Percentiles rank a stretch among this genome's conserved stretches.
These are phyloP conservation scores for Porphyrellus cyaneotinctus DNA, from an alignment of 768 basidiomycete species.

Conservation along the genomic window DNA sequence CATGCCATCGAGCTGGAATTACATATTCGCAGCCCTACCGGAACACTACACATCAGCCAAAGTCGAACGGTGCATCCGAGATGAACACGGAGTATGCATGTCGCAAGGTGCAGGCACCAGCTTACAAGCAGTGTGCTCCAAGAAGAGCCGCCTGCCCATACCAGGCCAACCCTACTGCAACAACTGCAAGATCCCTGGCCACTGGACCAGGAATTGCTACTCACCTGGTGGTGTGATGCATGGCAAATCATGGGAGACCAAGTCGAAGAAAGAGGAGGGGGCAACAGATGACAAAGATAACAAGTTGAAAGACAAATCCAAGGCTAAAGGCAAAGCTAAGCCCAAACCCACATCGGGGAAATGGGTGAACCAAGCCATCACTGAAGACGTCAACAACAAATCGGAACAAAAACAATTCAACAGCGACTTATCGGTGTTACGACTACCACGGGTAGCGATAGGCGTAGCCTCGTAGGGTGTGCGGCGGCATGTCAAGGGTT, in stretches of 20 bases:
- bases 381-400: no score
- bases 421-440: not conserved
- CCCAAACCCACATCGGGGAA: not conserved
- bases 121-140: no score
- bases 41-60: conserved; percentile 9
- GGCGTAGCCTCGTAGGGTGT: no score
- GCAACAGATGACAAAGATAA: not conserved
- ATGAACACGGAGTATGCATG: not conserved
- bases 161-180: no score
- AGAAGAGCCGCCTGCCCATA: no score
- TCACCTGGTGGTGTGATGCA: no score
- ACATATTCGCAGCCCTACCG: conserved; percentile 9
- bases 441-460: no score
- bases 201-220: no score
- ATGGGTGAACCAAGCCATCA: not conserved
- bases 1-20: conserved; percentile 15
- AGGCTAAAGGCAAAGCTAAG: not conserved
- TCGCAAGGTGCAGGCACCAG: not conserved
- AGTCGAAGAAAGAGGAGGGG: not conserved
- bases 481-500: no score
- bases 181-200: no score
- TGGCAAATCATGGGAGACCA: no score
- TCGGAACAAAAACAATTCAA: not conserved
- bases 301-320: not conserved
- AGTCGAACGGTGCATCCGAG: conserved; percentile 1